Conservation (phyloP, 2,329 filamentous ascomycete genomes). For the Diaporthe batatas region DNA sequence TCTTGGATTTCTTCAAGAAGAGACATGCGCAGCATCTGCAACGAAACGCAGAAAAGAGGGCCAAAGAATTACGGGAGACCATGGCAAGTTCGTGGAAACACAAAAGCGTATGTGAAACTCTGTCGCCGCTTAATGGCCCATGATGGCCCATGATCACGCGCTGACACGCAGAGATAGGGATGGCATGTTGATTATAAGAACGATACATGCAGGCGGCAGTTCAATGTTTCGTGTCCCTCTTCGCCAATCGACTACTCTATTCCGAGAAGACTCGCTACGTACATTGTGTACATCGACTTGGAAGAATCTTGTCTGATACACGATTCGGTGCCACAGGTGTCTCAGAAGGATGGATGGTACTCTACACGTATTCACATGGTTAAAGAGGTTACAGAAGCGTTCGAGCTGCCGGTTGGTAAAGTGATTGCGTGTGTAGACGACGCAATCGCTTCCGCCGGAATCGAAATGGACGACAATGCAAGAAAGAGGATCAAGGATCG, state of each 20-base stretch:
- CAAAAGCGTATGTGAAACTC: too few relatives aligned
- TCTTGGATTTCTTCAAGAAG: background rate
- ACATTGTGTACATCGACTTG: background rate
- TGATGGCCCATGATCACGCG: too few relatives aligned
- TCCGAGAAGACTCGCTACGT: background rate
- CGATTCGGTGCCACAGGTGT: background rate
- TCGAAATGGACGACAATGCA: background rate
- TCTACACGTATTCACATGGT: background rate
- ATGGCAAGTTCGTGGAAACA: too few relatives aligned
- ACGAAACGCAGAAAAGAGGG: background rate
- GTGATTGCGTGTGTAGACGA: background rate
- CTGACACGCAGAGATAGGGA: background rate
- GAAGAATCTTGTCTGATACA: background rate
- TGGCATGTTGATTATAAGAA: background rate
- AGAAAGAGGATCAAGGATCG: background rate
- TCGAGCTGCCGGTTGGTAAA: background rate
- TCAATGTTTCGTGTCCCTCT: background rate
- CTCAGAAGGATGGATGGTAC: background rate
- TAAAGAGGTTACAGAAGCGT: background rate
- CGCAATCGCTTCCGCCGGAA: background rate
- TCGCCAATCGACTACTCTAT: background rate
- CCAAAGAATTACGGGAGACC: background rate
- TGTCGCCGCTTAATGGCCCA: too few relatives aligned
- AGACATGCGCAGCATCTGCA: background rate
- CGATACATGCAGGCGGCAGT: background rate